Percentiles rank a stretch among this genome's conserved stretches.
phyloP scores from a whole-genome alignment of 2,329 filamentous ascomycete species.

The Cylindrodendrum hubeiense region DNA sequence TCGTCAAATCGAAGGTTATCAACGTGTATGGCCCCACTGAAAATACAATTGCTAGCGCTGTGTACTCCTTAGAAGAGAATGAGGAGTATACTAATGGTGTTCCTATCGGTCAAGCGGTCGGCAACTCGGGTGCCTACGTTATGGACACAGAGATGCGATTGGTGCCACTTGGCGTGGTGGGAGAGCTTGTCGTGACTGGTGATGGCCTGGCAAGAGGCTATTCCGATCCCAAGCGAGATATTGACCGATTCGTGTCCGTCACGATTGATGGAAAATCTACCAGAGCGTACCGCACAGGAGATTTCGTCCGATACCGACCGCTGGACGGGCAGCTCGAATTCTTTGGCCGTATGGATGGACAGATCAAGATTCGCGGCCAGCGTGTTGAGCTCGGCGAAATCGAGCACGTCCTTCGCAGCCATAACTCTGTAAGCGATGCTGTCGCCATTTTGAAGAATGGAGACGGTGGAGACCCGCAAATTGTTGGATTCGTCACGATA shows the following conservation, averaged over 20 bases:
- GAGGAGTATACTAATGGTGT: constrained; percentile 29
- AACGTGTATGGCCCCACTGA: constrained; percentile 36
- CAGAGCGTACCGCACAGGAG: constrained; percentile 31
- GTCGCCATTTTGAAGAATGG: constrained; percentile 28
- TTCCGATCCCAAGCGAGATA: not conserved
- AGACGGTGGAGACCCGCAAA: constrained; percentile 7
- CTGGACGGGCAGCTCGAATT: constrained; percentile 30
- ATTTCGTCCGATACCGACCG: constrained; percentile 28
- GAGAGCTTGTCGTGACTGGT: constrained; percentile 45
- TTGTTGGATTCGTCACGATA: constrained; percentile 18
- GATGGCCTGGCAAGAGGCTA: constrained; percentile 17
- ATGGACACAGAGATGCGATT: constrained; percentile 40
- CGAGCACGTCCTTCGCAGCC: constrained; percentile 22
- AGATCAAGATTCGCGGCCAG: constrained; percentile 40
- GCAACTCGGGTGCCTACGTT: constrained; percentile 37
- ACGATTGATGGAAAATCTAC: not conserved
- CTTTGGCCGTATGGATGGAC: constrained; percentile 34
- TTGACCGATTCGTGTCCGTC: not conserved
- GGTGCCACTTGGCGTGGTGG: constrained; percentile 42
- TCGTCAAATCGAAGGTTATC: constrained; percentile 13
- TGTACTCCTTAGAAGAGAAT: constrained; percentile 1
- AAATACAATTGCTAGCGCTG: constrained; percentile 23
- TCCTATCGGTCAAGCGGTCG: constrained; percentile 34
- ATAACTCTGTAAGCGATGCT: constrained; percentile 30
- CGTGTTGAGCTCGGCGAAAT: constrained; percentile 39